Evolutionary conservation across 768 basidiomycete genomes (phyloP), one percentile per base, ranked within the genome.

Genomic region (Phylloporus sp.): DNA sequence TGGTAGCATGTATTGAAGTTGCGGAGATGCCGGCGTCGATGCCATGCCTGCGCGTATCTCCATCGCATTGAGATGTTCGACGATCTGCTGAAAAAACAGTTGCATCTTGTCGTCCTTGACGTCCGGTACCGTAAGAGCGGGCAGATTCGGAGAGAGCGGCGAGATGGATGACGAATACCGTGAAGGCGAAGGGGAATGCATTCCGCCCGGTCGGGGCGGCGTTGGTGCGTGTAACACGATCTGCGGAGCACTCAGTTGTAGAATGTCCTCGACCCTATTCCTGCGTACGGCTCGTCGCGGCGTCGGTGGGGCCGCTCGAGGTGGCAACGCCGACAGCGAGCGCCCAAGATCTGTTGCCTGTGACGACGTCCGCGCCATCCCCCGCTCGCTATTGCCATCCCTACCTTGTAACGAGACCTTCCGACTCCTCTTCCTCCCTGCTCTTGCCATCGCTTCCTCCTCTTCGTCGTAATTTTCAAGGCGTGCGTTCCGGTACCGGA

Each of bases 71-170:
- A 93, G 77, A 61, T 89, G 87, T 38, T 85, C 79, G 8, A 82
- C 86, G 37, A 93, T 82, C 63, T 94, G 88, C 44, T 86, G 75
- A 66, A 93, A 89, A 70, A 94, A 94, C 37, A 79, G 69, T 54
- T 91, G 88, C 57, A 95, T 80, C 36, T 78, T 81, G 42, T 79
- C 79, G 57, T 92, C 84, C 55, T 84, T 75, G 23, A 86, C 69
- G 46, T 84, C 77, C 0, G 90, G 86, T n/a, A 82, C 73, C 22
- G 77, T 74, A 26, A 88, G 61, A 8, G 66, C 69, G 7, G 76
- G 72, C 8, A 79, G 68, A 27, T 59, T 63, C 6, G 74, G 73
- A 27, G 64, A 64, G 10, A 61, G 54, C 7, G 67, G 71, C 45
- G 51, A 65, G 53, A 47, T 57, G 34, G 44, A 59, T 46, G 57